Conservation (phyloP, 805 yeast genomes). For the Ogataea nitratoaversa region DNA sequence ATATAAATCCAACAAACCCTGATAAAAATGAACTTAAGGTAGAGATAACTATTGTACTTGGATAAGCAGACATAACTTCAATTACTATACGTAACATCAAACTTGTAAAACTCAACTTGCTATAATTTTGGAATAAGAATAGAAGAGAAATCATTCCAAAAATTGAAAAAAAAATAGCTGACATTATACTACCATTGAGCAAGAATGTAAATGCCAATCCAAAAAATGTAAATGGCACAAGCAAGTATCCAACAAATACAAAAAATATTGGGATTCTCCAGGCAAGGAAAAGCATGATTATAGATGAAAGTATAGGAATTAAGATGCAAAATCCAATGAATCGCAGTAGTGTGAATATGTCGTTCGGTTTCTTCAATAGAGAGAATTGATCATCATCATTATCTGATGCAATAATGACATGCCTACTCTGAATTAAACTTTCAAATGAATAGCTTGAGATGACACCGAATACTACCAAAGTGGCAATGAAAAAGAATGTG, state of each 20-base stretch:
- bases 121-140: conserved; percentile 23
- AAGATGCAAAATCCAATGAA: conserved; percentile 12
- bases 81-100: conserved; percentile 42
- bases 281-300: conserved; percentile 19
- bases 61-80: conserved; percentile 69
- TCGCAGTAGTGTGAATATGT: conserved; percentile 2
- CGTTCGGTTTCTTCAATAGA: conserved; percentile 2
- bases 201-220: conserved; percentile 19
- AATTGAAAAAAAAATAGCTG: conserved; percentile 14
- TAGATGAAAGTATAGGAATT: conserved; percentile 22
- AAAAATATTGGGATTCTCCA: conserved; percentile 27
- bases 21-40: conserved; percentile 35
- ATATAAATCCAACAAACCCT: conserved; percentile 60
- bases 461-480: conserved; percentile 12
- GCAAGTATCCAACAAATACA: conserved; percentile 25
- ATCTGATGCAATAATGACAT: not conserved
- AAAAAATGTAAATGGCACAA: conserved; percentile 25
- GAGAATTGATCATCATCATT: conserved; percentile 3
- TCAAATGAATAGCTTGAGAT: conserved; percentile 10
- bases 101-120: conserved; percentile 28
- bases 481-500: conserved; percentile 42
- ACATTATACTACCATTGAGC: conserved; percentile 16
- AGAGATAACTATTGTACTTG: conserved; percentile 57
- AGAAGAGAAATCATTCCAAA: conserved; percentile 19
- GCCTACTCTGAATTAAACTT: conserved; percentile 9